Conservation (phyloP, 2,329 filamentous ascomycete genomes). For the Trichoderma pleuroti region DNA sequence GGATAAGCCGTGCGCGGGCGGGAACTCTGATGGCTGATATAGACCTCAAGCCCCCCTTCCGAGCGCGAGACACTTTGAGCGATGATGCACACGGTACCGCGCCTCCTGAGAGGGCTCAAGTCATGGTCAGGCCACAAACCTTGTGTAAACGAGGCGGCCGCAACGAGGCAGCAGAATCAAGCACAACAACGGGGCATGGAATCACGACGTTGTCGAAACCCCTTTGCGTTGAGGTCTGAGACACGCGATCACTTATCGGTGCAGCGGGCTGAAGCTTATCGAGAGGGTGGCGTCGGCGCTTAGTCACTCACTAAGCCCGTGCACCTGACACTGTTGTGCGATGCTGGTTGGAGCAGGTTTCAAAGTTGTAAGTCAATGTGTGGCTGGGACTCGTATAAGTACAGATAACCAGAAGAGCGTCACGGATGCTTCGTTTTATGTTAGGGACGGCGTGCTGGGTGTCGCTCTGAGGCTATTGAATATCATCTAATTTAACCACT, state of each 20-base stretch:
- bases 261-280: slow-evolving; percentile 19
- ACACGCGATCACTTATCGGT: slow-evolving; percentile 22
- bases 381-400: not conserved
- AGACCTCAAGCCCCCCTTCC: slow-evolving; percentile 2
- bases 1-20: not conserved
- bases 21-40: slow-evolving; percentile 1
- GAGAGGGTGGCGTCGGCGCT: slow-evolving; percentile 10
- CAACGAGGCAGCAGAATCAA: not conserved
- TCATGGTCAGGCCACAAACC: slow-evolving; percentile 12
- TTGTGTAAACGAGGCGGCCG: not conserved
- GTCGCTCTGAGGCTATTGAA: not conserved
- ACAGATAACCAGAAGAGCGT: not conserved
- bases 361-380: not conserved
- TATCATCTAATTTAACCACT: not conserved
- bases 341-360: not conserved
- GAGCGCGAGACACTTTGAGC: slow-evolving; percentile 15
- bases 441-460: not conserved
- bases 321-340: not conserved
- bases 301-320: not conserved
- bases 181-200: slow-evolving; percentile 7
- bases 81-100: slow-evolving; percentile 15
- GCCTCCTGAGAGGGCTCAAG: slow-evolving; percentile 15
- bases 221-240: slow-evolving; percentile 18
- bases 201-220: slow-evolving; percentile 6
- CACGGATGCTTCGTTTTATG: not conserved